Evolutionary conservation across 331 rosid species (phyloP).

Genomic region (Phaseolus coccineus): DNA sequence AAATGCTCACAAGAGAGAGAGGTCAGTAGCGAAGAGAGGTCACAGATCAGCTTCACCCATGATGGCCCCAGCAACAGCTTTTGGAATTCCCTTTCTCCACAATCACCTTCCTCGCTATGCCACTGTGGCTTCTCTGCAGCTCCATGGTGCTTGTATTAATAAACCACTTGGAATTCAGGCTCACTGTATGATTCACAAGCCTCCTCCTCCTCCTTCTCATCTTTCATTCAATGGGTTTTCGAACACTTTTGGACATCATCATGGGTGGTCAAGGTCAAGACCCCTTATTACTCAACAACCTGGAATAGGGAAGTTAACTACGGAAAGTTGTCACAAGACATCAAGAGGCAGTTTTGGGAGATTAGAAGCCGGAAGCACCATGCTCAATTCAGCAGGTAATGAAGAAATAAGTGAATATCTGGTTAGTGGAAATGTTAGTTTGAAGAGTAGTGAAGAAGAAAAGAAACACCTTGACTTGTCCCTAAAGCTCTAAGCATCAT

Average conservation of each 20-base stretch:
- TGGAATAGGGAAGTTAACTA: conserved; percentile 53
- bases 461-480: conserved; percentile 72
- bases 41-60: conserved; percentile 48
- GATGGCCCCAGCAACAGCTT: conserved; percentile 51
- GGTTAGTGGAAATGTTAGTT: conserved; percentile 33
- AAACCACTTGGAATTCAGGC: conserved; percentile 67
- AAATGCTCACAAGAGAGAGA: conserved; percentile 90
- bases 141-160: conserved; percentile 50
- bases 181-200: conserved; percentile 72
- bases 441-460: conserved; percentile 54
- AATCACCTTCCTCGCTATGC: conserved; percentile 39
- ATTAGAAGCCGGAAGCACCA: conserved; percentile 44
- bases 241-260: conserved; percentile 32
- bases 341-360: conserved; percentile 45
- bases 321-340: conserved; percentile 44
- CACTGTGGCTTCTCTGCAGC: conserved; percentile 65
- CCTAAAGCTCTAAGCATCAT: conserved; percentile 60
- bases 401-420: conserved; percentile 44
- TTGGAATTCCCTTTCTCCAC: conserved; percentile 52
- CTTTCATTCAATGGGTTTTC: conserved; percentile 45
- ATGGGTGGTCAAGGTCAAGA: conserved; percentile 52
- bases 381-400: conserved; percentile 37
- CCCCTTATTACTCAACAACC: conserved; percentile 60
- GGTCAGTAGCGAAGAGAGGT: conserved; percentile 76
- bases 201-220: conserved; percentile 45